Conservation (phyloP, 2,329 filamentous ascomycete species). For the Neofusicoccum laricinum region DNA sequence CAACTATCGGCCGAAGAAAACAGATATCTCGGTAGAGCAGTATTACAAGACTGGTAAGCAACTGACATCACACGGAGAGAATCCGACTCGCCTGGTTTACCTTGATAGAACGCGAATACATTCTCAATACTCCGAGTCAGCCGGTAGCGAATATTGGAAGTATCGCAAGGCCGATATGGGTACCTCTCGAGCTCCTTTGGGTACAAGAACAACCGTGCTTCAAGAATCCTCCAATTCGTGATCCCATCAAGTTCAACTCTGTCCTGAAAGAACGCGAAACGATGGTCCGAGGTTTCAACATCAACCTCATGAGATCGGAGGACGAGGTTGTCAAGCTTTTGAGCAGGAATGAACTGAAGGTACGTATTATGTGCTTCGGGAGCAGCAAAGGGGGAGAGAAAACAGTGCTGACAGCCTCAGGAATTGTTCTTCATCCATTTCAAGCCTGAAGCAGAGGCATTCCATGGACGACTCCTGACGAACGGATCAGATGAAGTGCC, state of each 20-base stretch:
- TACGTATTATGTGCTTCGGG: not conserved
- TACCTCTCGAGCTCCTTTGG: conserved; percentile 1
- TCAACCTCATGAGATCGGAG: not conserved
- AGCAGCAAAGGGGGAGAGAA: too few species aligned
- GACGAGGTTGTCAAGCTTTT: not conserved
- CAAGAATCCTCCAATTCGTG: not conserved
- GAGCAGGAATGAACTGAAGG: not conserved
- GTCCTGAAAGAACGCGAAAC: not conserved
- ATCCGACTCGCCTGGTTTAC: not conserved
- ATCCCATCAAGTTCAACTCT: not conserved
- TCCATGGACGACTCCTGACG: not conserved
- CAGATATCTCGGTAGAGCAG: too few species aligned
- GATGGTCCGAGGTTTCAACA: not conserved
- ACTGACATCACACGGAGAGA: too few species aligned
- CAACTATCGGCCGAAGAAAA: too few species aligned
- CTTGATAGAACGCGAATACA: not conserved
- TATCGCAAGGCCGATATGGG: not conserved
- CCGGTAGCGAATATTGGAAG: not conserved
- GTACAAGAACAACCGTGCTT: not conserved
- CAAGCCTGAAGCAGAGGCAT: not conserved
- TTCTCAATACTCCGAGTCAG: not conserved
- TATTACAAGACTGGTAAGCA: too few species aligned
- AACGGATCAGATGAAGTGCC: too few species aligned
- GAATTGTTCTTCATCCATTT: not conserved
- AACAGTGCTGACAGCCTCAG: not conserved